Evolutionary conservation across 129 eudicot genomes (phyloP), one percentile per base, ranked within the genome.

Genomic region (Oenanthe sinensis): DNA sequence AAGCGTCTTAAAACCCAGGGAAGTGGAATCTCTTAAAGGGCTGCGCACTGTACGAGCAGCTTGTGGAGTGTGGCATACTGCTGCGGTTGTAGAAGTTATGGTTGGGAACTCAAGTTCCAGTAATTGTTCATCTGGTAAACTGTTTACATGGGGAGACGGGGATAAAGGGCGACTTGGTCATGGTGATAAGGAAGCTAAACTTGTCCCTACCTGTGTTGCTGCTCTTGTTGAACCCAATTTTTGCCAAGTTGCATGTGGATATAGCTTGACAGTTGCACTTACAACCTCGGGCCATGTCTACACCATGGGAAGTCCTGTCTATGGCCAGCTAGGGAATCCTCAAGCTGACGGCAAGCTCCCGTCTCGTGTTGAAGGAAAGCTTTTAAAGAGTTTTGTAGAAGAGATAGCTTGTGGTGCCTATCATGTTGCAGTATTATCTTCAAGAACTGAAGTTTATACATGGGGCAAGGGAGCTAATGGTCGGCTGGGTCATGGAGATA

Each of bases 381-480:
- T 94, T 30, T 54, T 50, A 36, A 94, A 87, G 83, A 84, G 83
- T 82, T 94, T 91, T 75, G 96, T 94, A 48, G 98, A 91, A 88
- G 98, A 94, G 90, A 91, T 94, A 76, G 86, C 98, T 75, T 91
- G 98, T 86, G 98, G 98, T 81, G 97, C 97, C 58, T 91, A 88
- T 83, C 98, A 94, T 50, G 96, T 90, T 83, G 97, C 98, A 13
- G 98, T 86, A 65, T 87, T 94, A 82, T 90, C 98, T 77, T 94
- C 98, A 16, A 90, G 91, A 80, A 91, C 97, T 45, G 98, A 94
- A 88, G 98, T 94, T 82, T 94, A 87, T 75, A 94, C 97, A 14
- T 94, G 98, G 98, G 98, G 98, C 22, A 94, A 94, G 82, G 98
- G 98, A 16, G 90, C 88, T 74, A 94, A 91, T 85, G 98, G 98